Base-by-base conservation (phyloP, 2,329 filamentous ascomycete genomes). In the Alternaria solani region DNA sequence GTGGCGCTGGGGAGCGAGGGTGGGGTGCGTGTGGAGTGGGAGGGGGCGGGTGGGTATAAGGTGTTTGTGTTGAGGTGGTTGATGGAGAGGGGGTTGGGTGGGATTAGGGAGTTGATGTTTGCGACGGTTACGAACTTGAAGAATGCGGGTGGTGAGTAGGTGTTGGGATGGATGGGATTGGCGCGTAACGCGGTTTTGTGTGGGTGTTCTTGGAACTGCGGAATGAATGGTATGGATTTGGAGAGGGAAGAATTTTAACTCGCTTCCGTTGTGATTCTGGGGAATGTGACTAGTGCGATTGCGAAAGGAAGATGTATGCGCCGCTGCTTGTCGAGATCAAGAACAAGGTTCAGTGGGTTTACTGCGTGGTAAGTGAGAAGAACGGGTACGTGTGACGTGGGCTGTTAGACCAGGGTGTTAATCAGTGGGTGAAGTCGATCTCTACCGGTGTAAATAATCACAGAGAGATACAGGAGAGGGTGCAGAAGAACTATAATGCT, bases 101-200 rank as follows among this genome's bases (percentile, higher is more conserved):
- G 93, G 0, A 83, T 94, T 30, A 85, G 86, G 16, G 84, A 89
- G 64, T 79, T 96, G 70, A 89, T 96, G 84, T 91, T 91, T 76
- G 92, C 88, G 69, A 94, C 91, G 1, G 93, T 95, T 87, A 92
- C 90, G 74, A 87, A 89, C 51, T 78, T 94, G 67, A 88, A 88
- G 78, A 48, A 58, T 1, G 52, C 55, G 3, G 42, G 20, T 4
- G 59, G 16, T 60, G 26, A 14, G 23, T 28, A 16, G 32, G 4
- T 16, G n/a, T 3, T 12, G 2, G 23, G 4, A 20, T 14, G 3
- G 16, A 14, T 49, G 9, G 28, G 7, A 51, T 0, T 7, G 12
- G 12, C 14, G 32, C 14, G 14, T 0, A 7, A 3, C 16, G 32
- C 6, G 14, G 32, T 36, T 11, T 30, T 30, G 28, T 30, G 5